A percentile compares a stretch with the other conserved stretches of the same genome.
phyloP scores from a whole-genome alignment of 441 rosid genomes.

The Corymbia citriodora region DNA sequence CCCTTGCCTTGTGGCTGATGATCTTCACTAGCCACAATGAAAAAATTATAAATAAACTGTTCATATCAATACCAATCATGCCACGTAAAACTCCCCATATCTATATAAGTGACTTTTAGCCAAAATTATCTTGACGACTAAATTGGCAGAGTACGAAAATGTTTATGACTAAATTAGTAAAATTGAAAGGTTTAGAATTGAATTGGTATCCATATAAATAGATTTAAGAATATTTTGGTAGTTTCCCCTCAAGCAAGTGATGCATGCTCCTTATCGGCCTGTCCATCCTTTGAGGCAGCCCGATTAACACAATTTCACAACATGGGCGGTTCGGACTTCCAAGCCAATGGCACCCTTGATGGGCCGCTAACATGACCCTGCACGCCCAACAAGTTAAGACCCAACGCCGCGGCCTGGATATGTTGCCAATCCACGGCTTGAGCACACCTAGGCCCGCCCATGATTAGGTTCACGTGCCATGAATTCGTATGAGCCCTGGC shows the following conservation, averaged over 20 bases:
- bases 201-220: fast-evolving
- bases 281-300: not conserved
- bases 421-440: not conserved
- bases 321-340: not conserved
- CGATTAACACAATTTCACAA: fast-evolving
- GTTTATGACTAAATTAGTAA: fast-evolving
- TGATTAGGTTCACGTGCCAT: not conserved
- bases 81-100: fast-evolving
- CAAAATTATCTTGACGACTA: fast-evolving
- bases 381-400: not conserved
- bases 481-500: not conserved
- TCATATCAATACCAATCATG: fast-evolving
- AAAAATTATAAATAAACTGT: too few species aligned
- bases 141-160: fast-evolving
- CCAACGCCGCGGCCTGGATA: not conserved
- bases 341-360: not conserved
- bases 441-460: not conserved
- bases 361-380: not conserved
- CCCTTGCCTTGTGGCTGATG: too few species aligned
- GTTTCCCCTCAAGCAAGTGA: not conserved
- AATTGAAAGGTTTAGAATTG: fast-evolving
- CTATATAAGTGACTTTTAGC: fast-evolving
- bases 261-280: not conserved
- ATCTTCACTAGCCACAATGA: not conserved
- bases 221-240: fast-evolving